Percentiles rank a stretch among this genome's conserved stretches.
These are phyloP conservation scores for Nicotiana tomentosiformis DNA, from an alignment of 257 asterid species.

Conservation along the genomic window DNA sequence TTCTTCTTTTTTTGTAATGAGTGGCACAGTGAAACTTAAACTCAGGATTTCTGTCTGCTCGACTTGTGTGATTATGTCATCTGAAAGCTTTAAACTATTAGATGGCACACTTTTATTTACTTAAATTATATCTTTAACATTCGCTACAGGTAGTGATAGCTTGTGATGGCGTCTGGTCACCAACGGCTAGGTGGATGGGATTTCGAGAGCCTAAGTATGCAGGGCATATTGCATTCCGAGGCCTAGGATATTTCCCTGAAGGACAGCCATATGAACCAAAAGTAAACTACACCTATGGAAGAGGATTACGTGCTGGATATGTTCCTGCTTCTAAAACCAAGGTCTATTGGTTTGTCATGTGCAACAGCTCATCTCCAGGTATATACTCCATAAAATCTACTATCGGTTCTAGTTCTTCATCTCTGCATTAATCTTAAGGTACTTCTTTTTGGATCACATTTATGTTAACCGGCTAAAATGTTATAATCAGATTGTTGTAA, in stretches of 20 bases:
- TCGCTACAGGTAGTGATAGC: slow-evolving; percentile 63
- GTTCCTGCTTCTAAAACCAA: slow-evolving; percentile 73
- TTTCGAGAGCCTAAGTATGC: slow-evolving; percentile 62
- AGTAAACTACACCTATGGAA: slow-evolving; percentile 58
- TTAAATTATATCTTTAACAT: background rate
- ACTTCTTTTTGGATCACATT: background rate
- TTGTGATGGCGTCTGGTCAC: slow-evolving; percentile 84
- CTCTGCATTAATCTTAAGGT: background rate
- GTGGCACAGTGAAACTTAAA: background rate
- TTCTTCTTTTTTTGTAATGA: background rate
- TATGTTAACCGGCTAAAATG: background rate
- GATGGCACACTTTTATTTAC: background rate
- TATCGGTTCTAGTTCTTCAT: background rate
- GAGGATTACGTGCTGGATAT: slow-evolving; percentile 66
- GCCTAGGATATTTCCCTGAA: slow-evolving; percentile 63
- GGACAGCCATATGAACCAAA: slow-evolving; percentile 63
- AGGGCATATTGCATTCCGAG: slow-evolving; percentile 68
- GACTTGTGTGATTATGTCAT: background rate
- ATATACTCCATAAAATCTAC: background rate
- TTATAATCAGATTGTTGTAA: background rate
- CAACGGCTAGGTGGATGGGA: slow-evolving; percentile 92
- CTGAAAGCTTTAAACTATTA: background rate
- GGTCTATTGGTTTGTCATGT: slow-evolving; percentile 82
- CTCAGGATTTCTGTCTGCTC: background rate
- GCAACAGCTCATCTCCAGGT: slow-evolving; percentile 76